Evolutionary conservation across 495 filamentous ascomycete genomes (phyloP).

Genomic region (Lophiotrema nucula): DNA sequence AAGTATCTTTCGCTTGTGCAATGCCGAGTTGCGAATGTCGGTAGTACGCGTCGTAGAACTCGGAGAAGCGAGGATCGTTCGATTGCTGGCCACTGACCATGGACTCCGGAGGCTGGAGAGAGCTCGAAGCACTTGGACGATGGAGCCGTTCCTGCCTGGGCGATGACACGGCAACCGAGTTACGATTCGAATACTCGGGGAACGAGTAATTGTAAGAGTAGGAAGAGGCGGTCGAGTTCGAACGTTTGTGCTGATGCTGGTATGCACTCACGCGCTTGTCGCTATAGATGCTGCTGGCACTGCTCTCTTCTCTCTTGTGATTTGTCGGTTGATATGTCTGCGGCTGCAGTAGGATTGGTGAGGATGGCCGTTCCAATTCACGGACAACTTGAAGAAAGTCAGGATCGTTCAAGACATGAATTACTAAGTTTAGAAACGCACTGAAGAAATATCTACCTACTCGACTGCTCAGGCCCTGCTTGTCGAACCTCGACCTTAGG

Average conservation of each 20-base stretch:
- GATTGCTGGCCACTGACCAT: neutral
- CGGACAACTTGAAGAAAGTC: slow-evolving; percentile 18
- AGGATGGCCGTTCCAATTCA: slow-evolving; percentile 5
- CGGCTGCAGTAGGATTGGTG: slow-evolving; percentile 15
- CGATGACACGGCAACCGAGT: neutral
- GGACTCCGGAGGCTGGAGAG: slow-evolving; percentile 11
- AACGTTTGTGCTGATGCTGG: slow-evolving; percentile 6
- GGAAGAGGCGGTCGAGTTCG: slow-evolving; percentile 10
- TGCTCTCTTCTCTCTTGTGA: slow-evolving; percentile 26
- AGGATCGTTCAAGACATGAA: slow-evolving; percentile 2
- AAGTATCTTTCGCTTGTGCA: slow-evolving; percentile 4
- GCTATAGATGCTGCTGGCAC: slow-evolving; percentile 31
- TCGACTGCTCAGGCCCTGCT: slow-evolving; percentile 6
- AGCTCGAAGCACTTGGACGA: slow-evolving; percentile 8
- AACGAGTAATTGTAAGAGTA: slow-evolving; percentile 24
- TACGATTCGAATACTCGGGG: slow-evolving; percentile 13
- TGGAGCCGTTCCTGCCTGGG: neutral
- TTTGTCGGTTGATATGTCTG: slow-evolving; percentile 23
- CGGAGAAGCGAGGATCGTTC: slow-evolving; percentile 27
- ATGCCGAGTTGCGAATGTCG: slow-evolving; percentile 22
- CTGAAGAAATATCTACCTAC: slow-evolving; percentile 30
- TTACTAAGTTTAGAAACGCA: neutral
- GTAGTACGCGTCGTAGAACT: slow-evolving; percentile 36
- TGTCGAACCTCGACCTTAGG: too few species aligned
- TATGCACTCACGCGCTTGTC: slow-evolving; percentile 5